These are phyloP conservation scores for Wolfiporia cocos DNA, from an alignment of 1,284 basidiomycete species.

Conservation along the genomic window DNA sequence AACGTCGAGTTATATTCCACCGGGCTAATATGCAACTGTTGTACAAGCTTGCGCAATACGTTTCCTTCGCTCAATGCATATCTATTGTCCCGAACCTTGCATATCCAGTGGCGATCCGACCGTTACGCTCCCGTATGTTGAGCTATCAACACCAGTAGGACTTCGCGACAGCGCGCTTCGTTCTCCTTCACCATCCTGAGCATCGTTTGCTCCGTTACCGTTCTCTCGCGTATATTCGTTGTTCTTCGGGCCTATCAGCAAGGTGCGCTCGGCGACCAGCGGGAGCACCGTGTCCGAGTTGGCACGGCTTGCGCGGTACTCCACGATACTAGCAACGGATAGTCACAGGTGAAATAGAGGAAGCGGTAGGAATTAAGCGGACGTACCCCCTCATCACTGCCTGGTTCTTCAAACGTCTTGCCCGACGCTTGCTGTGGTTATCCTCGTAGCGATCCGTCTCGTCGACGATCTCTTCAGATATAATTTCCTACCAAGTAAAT, in stretches of 20 bases:
- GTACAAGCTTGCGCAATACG: not conserved
- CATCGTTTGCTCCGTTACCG: conserved; percentile 6
- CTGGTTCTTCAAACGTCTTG: conserved; percentile 66
- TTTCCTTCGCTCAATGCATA: too few relatives aligned
- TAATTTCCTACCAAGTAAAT: conserved; percentile 56
- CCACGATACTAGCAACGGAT: conserved; percentile 18
- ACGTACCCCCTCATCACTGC: conserved; percentile 77
- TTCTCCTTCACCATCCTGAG: not conserved
- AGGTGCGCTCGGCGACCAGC: conserved; percentile 16
- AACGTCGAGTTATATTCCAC: too few relatives aligned
- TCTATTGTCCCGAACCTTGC: too few relatives aligned
- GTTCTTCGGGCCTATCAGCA: conserved; percentile 11
- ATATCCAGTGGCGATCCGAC: conserved; percentile 4
- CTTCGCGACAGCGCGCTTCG: not conserved
- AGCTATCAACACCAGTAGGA: conserved; percentile 6
- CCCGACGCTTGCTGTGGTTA: conserved; percentile 71
- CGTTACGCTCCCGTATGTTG: conserved; percentile 13
- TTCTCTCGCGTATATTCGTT: conserved; percentile 1
- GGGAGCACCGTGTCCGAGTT: conserved; percentile 10
- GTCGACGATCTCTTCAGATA: conserved; percentile 85
- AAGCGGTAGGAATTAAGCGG: not conserved
- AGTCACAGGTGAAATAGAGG: not conserved
- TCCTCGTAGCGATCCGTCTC: conserved; percentile 88
- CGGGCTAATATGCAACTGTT: too few relatives aligned
- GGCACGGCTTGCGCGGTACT: conserved; percentile 18